phyloP scores from a whole-genome alignment of 257 asterid genomes.

The Ligustrum vulgare region DNA sequence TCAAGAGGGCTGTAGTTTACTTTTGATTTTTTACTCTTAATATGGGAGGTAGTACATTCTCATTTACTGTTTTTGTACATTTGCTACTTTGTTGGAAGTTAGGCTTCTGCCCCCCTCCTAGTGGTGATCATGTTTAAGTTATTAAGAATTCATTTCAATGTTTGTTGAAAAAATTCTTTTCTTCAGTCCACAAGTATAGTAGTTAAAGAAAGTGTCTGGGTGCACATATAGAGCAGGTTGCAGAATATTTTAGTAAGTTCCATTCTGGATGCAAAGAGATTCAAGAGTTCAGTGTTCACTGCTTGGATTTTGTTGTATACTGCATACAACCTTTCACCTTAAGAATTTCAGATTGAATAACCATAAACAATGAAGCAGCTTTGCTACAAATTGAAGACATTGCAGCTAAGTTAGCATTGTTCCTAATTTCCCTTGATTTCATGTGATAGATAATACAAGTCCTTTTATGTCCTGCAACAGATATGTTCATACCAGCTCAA shows the following conservation, averaged over 20 bases:
- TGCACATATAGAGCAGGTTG: background rate
- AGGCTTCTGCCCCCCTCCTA: too few relatives aligned
- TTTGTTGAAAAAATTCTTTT: too few relatives aligned
- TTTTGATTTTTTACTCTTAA: too few relatives aligned
- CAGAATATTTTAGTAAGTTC: background rate
- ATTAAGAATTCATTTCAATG: too few relatives aligned
- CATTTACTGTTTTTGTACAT: too few relatives aligned
- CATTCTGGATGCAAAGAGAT: background rate
- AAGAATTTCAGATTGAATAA: background rate
- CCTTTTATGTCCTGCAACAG: background rate
- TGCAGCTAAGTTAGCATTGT: background rate
- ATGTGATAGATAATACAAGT: background rate
- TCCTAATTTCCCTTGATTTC: background rate
- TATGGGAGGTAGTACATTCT: too few relatives aligned
- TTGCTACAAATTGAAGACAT: background rate
- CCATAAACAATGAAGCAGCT: background rate
- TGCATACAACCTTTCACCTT: background rate
- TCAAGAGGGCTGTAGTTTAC: too few relatives aligned
- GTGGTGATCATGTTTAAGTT: too few relatives aligned
- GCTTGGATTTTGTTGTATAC: background rate
- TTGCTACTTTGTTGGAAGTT: too few relatives aligned
- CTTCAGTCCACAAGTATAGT: too few relatives aligned
- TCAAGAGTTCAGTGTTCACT: background rate
- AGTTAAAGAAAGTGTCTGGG: background rate
- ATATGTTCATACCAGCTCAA: background rate